Evolutionary conservation across 2,329 filamentous ascomycete species (phyloP), one percentile per base, ranked within the genome.

Genomic region (Xylariaceae sp.): DNA sequence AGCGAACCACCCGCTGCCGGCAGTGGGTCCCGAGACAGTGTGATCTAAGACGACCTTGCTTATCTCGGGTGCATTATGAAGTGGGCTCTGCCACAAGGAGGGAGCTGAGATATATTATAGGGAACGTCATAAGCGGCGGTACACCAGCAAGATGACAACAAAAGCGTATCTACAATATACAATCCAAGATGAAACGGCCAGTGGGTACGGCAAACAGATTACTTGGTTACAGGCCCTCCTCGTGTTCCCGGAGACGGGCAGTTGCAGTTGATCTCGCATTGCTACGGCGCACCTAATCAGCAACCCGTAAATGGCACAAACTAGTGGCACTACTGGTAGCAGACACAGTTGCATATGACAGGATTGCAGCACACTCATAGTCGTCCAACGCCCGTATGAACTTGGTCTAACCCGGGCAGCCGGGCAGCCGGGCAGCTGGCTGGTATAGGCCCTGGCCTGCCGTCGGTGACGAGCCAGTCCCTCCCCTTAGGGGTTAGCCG

Each of bases 151-250:
- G 30, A 42, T 56, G n/a, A 43, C 15, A 10, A 8, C n/a, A 48
- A 40, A 9, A 34, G 32, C 6, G 13, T 15, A 53, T 42, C 44
- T 60, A 47, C 40, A 4, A 6, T 18, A 21, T 21, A 29, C 22
- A 30, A 6, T 16, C 43, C 44, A 49, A 37, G 42, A 46, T 37
- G 34, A 51, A 42, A 41, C 32, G 42, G 40, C 30, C 47, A 13
- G 19, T 46, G 52, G 44, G 53, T 50, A 57, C 55, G 47, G 55
- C 62, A 61, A 63, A 64, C 60, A 59, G 47, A 44, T 47, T 49
- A 55, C 52, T 60, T 40, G 57, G 43, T 47, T 45, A 53, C 43
- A 42, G 32, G 52, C 43, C 49, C n/a, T 58, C 42, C 39, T 57
- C 51, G 54, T 62, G 58, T 47, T 58, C 51, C 56, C 36, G 41